Evolutionary conservation across 441 rosid species (phyloP).

Genomic region (Brassica hybrid): DNA sequence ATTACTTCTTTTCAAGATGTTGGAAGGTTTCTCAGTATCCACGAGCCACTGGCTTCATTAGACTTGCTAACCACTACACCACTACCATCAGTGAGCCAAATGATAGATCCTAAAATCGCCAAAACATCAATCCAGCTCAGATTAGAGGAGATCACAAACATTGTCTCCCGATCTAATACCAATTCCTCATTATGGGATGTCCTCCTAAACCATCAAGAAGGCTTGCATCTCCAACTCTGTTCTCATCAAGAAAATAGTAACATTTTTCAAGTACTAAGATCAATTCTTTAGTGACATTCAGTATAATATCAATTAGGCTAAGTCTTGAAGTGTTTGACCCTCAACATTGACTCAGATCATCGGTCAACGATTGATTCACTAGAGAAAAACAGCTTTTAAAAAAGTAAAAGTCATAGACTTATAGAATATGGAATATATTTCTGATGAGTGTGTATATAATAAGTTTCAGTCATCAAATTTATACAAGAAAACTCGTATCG

Average conservation of each 20-base stretch:
- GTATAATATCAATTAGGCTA: neutral
- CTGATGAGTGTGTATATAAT: neutral
- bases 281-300: neutral
- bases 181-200: constrained; percentile 52
- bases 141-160: too few species aligned
- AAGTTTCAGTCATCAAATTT: neutral
- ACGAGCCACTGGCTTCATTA: too few species aligned
- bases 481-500: neutral
- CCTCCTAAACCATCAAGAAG: constrained; percentile 40
- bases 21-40: too few species aligned
- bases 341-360: neutral
- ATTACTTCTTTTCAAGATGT: too few species aligned
- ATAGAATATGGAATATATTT: neutral
- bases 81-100: too few species aligned
- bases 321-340: constrained; percentile 25
- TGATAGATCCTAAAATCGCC: too few species aligned
- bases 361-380: neutral
- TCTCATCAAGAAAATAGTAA: neutral
- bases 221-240: constrained; percentile 28
- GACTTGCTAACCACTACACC: too few species aligned
- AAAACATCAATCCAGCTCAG: too few species aligned
- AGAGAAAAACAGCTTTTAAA: neutral
- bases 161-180: constrained; percentile 3
- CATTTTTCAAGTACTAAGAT: neutral
- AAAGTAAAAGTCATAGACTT: neutral